These are phyloP conservation scores for Trichophyton schoenleinii DNA, from an alignment of 2,329 filamentous ascomycete species.

Conservation along the genomic window DNA sequence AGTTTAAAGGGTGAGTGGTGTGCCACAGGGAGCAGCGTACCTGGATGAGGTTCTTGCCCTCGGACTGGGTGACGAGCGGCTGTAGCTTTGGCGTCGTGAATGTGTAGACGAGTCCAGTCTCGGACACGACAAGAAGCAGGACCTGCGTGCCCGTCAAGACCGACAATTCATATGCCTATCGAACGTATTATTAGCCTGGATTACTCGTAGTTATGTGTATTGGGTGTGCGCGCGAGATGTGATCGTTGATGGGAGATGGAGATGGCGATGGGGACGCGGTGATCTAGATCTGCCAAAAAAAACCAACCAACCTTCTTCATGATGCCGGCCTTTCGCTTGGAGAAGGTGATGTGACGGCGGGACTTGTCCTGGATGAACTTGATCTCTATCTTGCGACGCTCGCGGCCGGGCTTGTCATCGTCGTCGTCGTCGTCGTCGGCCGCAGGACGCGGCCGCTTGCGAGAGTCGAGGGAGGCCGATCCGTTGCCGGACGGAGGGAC, in stretches of 20 bases:
- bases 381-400: constrained; percentile 99
- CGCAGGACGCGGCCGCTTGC: constrained; percentile 75
- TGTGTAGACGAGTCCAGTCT: constrained; percentile 94
- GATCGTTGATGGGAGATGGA: no score
- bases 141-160: constrained; percentile 97
- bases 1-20: background rate
- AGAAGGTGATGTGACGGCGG: constrained; percentile 97
- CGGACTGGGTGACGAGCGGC: constrained; percentile 92
- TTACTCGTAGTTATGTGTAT: background rate
- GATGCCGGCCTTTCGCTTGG: constrained; percentile 98
- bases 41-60: constrained; percentile 99
- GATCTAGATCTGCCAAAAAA: constrained; percentile 8
- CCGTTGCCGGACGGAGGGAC: constrained; percentile 60
- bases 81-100: constrained; percentile 98
- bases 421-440: constrained; percentile 89
- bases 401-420: constrained; percentile 92
- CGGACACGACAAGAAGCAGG: constrained; percentile 86
- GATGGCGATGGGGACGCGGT: background rate
- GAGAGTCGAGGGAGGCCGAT: constrained; percentile 49
- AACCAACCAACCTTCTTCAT: constrained; percentile 80
- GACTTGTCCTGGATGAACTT: constrained; percentile 99
- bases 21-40: constrained; percentile 40
- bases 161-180: constrained; percentile 86
- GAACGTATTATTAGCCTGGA: constrained; percentile 6
- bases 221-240: background rate